phyloP scores from a whole-genome alignment of 345 rosid genomes.

The Stellera chamaejasme region DNA sequence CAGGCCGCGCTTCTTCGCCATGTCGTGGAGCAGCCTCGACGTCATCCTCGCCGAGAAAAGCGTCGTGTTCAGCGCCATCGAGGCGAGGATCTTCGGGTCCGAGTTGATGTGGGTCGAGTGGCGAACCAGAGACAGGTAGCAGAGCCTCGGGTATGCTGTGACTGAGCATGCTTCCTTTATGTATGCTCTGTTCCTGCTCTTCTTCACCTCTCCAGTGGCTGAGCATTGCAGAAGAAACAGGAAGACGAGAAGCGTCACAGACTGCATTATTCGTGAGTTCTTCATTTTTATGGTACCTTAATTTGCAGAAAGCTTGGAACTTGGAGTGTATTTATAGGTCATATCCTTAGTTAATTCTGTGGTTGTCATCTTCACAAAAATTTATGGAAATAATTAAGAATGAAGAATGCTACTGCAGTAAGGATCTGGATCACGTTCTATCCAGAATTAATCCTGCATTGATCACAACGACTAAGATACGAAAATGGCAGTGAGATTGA shows the following conservation, averaged over 20 bases:
- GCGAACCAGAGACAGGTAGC: conserved; percentile 29
- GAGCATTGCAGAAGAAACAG: conserved; percentile 5
- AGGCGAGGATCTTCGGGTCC: conserved; percentile 24
- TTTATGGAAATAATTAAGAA: too few species aligned
- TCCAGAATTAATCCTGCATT: too few species aligned
- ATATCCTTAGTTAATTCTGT: too few species aligned
- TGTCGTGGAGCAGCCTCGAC: conserved; percentile 13
- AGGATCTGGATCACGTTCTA: too few species aligned
- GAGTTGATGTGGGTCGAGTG: conserved; percentile 25
- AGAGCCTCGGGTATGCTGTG: conserved; percentile 26
- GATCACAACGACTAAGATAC: too few species aligned
- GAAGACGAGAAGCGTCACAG: conserved; percentile 4
- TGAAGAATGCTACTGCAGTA: too few species aligned
- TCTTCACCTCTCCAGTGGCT: not conserved
- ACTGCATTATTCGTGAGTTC: not conserved
- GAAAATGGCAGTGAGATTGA: too few species aligned
- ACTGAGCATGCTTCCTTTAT: conserved; percentile 22
- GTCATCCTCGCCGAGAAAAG: conserved; percentile 15
- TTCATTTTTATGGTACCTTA: too few species aligned
- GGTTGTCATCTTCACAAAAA: too few species aligned
- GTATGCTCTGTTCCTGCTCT: conserved; percentile 12
- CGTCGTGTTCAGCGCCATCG: conserved; percentile 23
- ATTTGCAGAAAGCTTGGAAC: too few species aligned
- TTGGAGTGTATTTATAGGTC: too few species aligned
- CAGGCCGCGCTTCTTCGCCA: conserved; percentile 13